A percentile compares a stretch with the other conserved stretches of the same genome.
These are phyloP conservation scores for Trichosporon faecale DNA, from an alignment of 1,284 basidiomycete species.

Conservation along the genomic window DNA sequence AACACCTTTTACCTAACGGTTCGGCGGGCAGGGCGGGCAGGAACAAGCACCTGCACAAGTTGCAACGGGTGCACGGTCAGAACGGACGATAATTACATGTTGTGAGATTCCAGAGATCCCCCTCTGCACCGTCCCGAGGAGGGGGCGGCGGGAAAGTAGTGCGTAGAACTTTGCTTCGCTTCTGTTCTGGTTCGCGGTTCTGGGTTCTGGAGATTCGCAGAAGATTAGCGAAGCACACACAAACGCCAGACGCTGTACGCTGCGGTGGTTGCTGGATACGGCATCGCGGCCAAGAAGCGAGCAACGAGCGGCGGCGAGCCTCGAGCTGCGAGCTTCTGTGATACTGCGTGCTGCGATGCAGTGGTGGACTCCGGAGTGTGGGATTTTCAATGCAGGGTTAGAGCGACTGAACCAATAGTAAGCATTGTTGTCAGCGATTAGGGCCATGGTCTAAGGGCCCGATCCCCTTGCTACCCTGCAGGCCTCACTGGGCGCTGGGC, in stretches of 20 bases:
- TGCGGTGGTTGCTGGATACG: background rate
- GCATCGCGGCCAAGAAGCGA: background rate
- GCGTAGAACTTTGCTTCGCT: background rate
- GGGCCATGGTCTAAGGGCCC: background rate
- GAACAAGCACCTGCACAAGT: background rate
- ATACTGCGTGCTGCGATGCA: background rate
- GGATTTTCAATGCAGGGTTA: background rate
- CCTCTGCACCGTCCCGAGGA: too few relatives aligned
- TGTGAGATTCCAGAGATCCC: background rate
- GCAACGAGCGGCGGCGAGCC: background rate
- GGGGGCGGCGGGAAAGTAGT: background rate
- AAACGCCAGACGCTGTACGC: background rate
- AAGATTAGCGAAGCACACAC: background rate
- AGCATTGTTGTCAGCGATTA: background rate
- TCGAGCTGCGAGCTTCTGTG: background rate
- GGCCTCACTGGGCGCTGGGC: background rate
- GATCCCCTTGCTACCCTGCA: background rate
- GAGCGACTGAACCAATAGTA: background rate
- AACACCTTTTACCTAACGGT: background rate
- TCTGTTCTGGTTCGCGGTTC: slow-evolving; percentile 2
- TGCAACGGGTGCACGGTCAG: background rate
- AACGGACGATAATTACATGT: background rate
- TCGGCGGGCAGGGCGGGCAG: background rate
- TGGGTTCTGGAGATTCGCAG: background rate
- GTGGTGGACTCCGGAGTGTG: background rate